Evolutionary conservation across 495 filamentous ascomycete genomes (phyloP).

Genomic region (Penicillium taxi): DNA sequence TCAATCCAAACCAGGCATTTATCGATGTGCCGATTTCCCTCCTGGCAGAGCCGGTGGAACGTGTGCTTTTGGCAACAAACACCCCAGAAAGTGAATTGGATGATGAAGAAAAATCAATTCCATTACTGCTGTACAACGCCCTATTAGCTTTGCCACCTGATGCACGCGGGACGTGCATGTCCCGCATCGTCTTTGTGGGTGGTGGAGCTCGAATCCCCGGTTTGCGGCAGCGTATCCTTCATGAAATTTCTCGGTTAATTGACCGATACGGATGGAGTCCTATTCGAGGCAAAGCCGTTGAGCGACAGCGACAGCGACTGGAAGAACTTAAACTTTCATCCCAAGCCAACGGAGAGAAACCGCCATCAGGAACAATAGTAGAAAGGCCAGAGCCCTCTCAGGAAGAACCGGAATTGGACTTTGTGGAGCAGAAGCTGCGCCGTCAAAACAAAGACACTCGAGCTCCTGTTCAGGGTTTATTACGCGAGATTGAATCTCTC

Average conservation of each 20-base stretch:
- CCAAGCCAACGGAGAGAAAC: conserved; percentile 14
- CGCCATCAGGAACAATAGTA: conserved; percentile 31
- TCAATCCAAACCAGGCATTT: conserved; percentile 29
- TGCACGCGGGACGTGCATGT: conserved; percentile 76
- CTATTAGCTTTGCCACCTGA: conserved; percentile 72
- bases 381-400: conserved; percentile 28
- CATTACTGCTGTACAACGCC: conserved; percentile 63
- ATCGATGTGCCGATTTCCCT: conserved; percentile 54
- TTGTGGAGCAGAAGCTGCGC: conserved; percentile 55
- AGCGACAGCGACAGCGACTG: conserved; percentile 46
- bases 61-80: conserved; percentile 57
- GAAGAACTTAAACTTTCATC: conserved; percentile 35
- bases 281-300: conserved; percentile 54
- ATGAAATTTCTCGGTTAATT: conserved; percentile 60
- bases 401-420: conserved; percentile 43
- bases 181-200: conserved; percentile 80
- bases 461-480: conserved; percentile 44
- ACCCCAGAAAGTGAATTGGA: conserved; percentile 54
- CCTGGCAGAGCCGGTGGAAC: conserved; percentile 68
- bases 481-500: conserved; percentile 73
- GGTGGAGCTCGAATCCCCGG: conserved; percentile 75
- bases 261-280: conserved; percentile 67
- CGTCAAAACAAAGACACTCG: conserved; percentile 40
- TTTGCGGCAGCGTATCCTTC: conserved; percentile 67
- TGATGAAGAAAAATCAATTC: conserved; percentile 75